Conservation (phyloP, 371 early-diverging fungal species). For the Umbelopsis sp. region DNA sequence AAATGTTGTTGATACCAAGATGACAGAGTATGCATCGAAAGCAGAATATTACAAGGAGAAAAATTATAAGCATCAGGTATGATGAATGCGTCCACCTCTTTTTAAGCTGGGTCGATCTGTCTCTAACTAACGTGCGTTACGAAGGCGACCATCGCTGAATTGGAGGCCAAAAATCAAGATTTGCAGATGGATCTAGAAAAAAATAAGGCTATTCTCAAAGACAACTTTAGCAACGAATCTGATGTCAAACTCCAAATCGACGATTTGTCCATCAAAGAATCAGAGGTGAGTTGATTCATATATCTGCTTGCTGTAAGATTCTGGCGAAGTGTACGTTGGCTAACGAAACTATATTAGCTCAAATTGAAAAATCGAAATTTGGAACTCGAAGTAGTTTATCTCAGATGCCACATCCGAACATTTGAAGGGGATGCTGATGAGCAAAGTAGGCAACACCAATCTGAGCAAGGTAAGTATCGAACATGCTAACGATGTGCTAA, state of each 20-base stretch:
- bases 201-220: neutral
- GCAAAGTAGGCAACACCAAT: neutral
- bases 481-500: too few species aligned
- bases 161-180: neutral
- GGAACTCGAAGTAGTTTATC: neutral
- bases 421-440: neutral
- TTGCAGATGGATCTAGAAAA: neutral
- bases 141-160: neutral
- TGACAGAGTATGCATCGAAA: neutral
- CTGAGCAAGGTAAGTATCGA: neutral
- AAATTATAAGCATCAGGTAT: neutral
- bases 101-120: neutral
- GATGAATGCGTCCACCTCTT: neutral
- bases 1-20: neutral
- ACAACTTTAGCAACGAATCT: neutral
- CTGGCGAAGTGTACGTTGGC: neutral
- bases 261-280: neutral
- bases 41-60: slow-evolving; percentile 5
- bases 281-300: neutral
- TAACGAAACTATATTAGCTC: neutral
- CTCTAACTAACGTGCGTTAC: neutral
- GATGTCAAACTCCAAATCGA: neutral
- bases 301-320: neutral
- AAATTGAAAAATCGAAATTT: neutral
- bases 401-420: neutral